phyloP scores from a whole-genome alignment of 2,329 filamentous ascomycete species.

The Paraconiothyrium brasiliense region DNA sequence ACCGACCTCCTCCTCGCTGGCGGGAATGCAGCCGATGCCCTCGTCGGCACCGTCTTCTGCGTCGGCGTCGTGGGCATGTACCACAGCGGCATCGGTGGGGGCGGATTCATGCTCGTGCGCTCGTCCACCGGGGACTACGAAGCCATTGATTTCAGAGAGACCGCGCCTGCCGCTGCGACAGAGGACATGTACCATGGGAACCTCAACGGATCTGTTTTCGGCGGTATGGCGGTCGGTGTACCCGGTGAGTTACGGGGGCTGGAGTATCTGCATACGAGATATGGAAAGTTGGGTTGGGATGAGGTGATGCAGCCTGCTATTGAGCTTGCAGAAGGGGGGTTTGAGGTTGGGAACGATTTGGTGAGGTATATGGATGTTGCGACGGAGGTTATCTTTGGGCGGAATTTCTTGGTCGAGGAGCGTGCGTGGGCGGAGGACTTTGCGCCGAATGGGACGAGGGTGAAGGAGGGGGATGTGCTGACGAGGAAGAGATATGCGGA shows the following conservation, averaged over 20 bases:
- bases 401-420: conserved; percentile 73
- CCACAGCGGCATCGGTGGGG: conserved; percentile 77
- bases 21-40: conserved; percentile 63
- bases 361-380: conserved; percentile 59
- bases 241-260: conserved; percentile 81
- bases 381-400: conserved; percentile 37
- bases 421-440: conserved; percentile 88
- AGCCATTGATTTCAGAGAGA: conserved; percentile 88
- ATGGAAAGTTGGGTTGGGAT: conserved; percentile 66
- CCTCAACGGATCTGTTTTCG: conserved; percentile 70
- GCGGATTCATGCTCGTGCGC: conserved; percentile 87
- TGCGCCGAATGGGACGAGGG: conserved; percentile 78
- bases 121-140: conserved; percentile 77
- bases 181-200: conserved; percentile 87
- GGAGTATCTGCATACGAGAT: conserved; percentile 77
- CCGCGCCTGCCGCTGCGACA: conserved; percentile 81
- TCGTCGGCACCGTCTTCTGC: conserved; percentile 58
- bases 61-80: conserved; percentile 61
- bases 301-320: conserved; percentile 78
- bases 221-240: conserved; percentile 73
- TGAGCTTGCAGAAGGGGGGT: conserved; percentile 65
- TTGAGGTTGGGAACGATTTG: conserved; percentile 76
- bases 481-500: conserved; percentile 81
- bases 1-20: conserved; percentile 54
- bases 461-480: conserved; percentile 80